Base-by-base conservation (phyloP, 768 basidiomycete genomes). In the Butyriboletus loyo region DNA sequence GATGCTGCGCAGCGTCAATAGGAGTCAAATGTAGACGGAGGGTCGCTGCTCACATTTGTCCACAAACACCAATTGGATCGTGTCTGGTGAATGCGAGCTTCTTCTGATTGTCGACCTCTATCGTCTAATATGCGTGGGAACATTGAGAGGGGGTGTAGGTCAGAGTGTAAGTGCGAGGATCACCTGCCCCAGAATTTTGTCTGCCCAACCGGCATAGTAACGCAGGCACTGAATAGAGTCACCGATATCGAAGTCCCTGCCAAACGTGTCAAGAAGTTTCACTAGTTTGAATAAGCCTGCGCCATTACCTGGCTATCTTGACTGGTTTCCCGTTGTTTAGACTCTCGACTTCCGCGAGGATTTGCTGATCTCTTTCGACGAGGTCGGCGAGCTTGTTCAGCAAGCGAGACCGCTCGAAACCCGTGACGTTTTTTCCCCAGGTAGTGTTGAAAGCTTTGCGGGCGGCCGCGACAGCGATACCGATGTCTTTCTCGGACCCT, bases 141-240 rank as follows among this genome's bases (percentile, higher is more conserved):
- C 45, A 30, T 34, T 61, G n/a, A 55, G 45, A 21, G 15, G 34
- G 24, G 31, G 37, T 54, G 19, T 27, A 38, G 13, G 21, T 28
- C 24, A 30, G 37, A 13, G 19, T 51, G 43, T 21, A 50, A 52
- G 49, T 57, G 54, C 37, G 31, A 38, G 32, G 37, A n/a, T 59
- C 57, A 86, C 87, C 81, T 95, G 84, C 21, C 97, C 96, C 24
- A 78, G 73, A 46, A 97, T 86, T 74, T 98, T 98, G 75, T 98
- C 95, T 9, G 92, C 91, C 89, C 89, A 95, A 22, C 95, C 95
- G 35, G 92, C 95, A 66, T 94, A 97, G 73, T 98, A 97, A 45
- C 91, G 79, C 46, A 92, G 71, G 64, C 89, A 91, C 59, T 83
- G 83, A 19, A 92, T 73, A 54, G 75, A 85, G 64, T 92, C 90